These are phyloP conservation scores for Anisodus acutangulus DNA, from an alignment of 257 asterid species.

Conservation along the genomic window DNA sequence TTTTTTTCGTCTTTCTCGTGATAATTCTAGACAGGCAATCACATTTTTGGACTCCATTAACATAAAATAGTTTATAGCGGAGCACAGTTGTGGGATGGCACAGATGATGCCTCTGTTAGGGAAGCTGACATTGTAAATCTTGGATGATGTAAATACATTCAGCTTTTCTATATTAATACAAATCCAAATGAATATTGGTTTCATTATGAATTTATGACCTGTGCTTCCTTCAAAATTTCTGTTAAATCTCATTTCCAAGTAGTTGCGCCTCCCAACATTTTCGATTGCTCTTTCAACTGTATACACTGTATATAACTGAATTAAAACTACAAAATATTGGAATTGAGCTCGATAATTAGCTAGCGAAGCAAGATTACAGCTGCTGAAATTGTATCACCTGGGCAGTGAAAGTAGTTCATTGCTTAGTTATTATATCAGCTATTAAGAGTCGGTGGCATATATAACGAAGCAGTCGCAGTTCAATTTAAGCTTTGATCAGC, in stretches of 20 bases:
- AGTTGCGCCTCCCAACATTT: not conserved
- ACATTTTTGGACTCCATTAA: constrained; percentile 28
- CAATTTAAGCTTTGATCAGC: not conserved
- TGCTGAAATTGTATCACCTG: not conserved
- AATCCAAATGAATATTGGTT: not conserved
- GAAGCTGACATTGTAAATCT: constrained; percentile 49
- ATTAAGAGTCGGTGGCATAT: not conserved
- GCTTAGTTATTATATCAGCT: not conserved
- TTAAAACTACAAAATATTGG: not conserved
- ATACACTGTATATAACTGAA: not conserved
- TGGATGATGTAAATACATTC: constrained; percentile 68
- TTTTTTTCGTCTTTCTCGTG: not conserved
- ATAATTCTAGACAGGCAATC: constrained; percentile 24
- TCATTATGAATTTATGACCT: not conserved
- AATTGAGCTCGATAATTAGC: not conserved
- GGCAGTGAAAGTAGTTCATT: not conserved
- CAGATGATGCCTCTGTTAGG: constrained; percentile 30
- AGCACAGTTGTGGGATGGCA: constrained; percentile 24
- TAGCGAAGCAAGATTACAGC: not conserved
- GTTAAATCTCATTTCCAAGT: not conserved
- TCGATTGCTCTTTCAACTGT: not conserved
- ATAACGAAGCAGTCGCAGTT: not conserved
- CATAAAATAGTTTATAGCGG: constrained; percentile 26
- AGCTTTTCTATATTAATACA: constrained; percentile 25
- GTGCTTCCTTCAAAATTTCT: not conserved